Evolutionary conservation across 2,329 filamentous ascomycete genomes (phyloP).

Genomic region (Atkinsonella hypoxylon): DNA sequence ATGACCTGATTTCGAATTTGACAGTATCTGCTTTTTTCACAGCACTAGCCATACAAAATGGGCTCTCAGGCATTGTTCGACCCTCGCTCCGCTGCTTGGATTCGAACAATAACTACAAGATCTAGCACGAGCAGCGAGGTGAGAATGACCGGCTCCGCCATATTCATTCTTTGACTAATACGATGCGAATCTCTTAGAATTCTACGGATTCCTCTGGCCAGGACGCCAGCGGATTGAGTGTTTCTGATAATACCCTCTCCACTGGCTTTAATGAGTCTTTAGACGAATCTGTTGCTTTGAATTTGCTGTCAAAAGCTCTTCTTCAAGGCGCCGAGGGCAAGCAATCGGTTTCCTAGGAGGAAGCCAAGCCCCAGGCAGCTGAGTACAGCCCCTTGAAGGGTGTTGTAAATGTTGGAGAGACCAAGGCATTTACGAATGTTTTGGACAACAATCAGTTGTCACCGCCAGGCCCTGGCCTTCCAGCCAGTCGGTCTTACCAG

Average conservation of each 20-base stretch:
- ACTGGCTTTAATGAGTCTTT: conserved; percentile 5
- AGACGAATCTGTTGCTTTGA: background rate
- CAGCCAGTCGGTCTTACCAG: conserved; percentile 5
- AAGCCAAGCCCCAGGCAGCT: conserved; percentile 2
- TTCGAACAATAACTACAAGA: background rate
- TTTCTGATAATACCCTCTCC: conserved; percentile 3
- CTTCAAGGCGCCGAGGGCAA: background rate
- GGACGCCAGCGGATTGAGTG: background rate
- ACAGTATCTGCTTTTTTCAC: background rate
- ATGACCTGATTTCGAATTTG: background rate
- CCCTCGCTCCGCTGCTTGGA: conserved; percentile 5
- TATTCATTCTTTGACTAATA: background rate
- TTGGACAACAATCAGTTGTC: background rate
- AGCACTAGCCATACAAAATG: background rate
- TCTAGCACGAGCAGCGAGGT: conserved; percentile 5
- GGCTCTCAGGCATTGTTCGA: background rate
- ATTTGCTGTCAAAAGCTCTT: conserved; percentile 4
- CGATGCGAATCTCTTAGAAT: background rate
- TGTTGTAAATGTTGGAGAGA: background rate
- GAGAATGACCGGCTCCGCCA: background rate
- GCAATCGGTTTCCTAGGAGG: conserved; percentile 6
- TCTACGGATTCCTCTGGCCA: conserved; percentile 2
- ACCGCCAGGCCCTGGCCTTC: conserved; percentile 1
- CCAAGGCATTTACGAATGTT: background rate
- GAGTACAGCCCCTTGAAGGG: background rate